Percentiles rank a stretch among this genome's conserved stretches.
phyloP scores from a whole-genome alignment of 2,329 filamentous ascomycete genomes.

The Talaromyces piceae region DNA sequence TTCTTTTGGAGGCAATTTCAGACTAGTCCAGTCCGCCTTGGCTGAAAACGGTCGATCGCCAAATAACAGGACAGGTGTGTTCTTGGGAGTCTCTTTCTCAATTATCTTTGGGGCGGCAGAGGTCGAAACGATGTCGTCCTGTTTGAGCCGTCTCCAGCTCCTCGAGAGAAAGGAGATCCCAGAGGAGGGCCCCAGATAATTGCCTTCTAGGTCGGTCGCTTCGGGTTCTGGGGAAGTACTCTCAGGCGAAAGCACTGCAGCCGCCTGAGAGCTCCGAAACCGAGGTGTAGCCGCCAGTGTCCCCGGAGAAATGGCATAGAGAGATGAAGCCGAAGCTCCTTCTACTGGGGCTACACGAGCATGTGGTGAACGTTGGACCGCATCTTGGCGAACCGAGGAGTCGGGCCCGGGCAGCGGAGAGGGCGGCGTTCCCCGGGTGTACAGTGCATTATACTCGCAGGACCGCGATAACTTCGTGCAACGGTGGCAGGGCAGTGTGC shows the following conservation, averaged over 20 bases:
- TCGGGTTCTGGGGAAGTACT: slow-evolving; percentile 40
- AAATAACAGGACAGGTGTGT: slow-evolving; percentile 43
- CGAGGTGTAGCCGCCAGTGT: neutral
- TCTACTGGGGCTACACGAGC: neutral
- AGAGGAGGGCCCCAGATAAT: slow-evolving; percentile 50
- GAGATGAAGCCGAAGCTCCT: neutral
- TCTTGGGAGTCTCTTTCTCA: slow-evolving; percentile 26
- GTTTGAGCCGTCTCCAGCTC: slow-evolving; percentile 58
- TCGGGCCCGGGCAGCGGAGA: slow-evolving; percentile 20
- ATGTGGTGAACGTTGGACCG: slow-evolving; percentile 6
- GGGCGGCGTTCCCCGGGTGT: slow-evolving; percentile 31
- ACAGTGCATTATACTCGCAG: slow-evolving; percentile 31
- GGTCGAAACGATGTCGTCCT: slow-evolving; percentile 40
- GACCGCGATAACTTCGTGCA: slow-evolving; percentile 25
- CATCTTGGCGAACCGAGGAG: slow-evolving; percentile 12
- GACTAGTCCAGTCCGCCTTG: slow-evolving; percentile 22
- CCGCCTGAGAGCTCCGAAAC: neutral
- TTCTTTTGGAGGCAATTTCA: slow-evolving; percentile 34
- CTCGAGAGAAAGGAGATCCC: slow-evolving; percentile 54
- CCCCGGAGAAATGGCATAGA: neutral
- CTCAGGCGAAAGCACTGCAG: slow-evolving; percentile 16
- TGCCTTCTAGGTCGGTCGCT: slow-evolving; percentile 46
- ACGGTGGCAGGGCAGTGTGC: slow-evolving; percentile 28
- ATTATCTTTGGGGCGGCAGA: slow-evolving; percentile 21
- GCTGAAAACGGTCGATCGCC: slow-evolving; percentile 45